These are phyloP conservation scores for Phaeoacremonium minimum DNA, from an alignment of 2,329 filamentous ascomycete species.

Conservation along the genomic window DNA sequence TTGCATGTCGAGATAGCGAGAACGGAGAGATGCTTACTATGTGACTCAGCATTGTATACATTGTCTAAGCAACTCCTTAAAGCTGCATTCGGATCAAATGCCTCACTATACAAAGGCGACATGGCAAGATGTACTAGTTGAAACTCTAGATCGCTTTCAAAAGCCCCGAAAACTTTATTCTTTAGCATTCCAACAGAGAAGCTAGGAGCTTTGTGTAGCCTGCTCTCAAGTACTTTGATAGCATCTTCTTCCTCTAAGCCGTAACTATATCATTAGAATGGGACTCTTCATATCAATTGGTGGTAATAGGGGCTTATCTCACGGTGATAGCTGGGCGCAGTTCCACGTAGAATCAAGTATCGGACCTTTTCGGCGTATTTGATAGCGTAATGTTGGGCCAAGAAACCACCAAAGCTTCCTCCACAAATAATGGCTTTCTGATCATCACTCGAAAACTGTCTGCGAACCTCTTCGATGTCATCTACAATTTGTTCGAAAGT, in stretches of 20 bases:
- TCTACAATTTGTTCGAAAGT: slow-evolving; percentile 30
- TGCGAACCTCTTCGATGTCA: slow-evolving; percentile 26
- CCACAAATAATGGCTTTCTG: slow-evolving; percentile 25
- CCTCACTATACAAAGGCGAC: slow-evolving; percentile 28
- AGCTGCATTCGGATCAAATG: slow-evolving; percentile 25
- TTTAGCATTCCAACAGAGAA: slow-evolving; percentile 29
- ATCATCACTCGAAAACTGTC: slow-evolving; percentile 18
- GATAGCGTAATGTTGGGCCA: slow-evolving; percentile 33
- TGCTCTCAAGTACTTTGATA: slow-evolving; percentile 21
- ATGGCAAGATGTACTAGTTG: slow-evolving; percentile 29
- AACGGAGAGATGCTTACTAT: slow-evolving; percentile 18
- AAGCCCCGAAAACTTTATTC: slow-evolving; percentile 30
- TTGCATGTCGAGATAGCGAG: background rate
- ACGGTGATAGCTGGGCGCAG: slow-evolving; percentile 30
- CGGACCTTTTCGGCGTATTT: slow-evolving; percentile 23
- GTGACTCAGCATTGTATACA: slow-evolving; percentile 27
- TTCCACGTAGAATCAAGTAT: slow-evolving; percentile 28
- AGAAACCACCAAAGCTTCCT: slow-evolving; percentile 32
- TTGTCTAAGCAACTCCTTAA: slow-evolving; percentile 21
- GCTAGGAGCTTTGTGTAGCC: slow-evolving; percentile 25
- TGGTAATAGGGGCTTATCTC: slow-evolving; percentile 6
- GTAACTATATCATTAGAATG: background rate
- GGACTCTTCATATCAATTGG: background rate
- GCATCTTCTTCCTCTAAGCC: slow-evolving; percentile 26
- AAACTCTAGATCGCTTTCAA: slow-evolving; percentile 30